Evolutionary conservation across 768 basidiomycete genomes (phyloP).

Genomic region (Obba rivulosa): DNA sequence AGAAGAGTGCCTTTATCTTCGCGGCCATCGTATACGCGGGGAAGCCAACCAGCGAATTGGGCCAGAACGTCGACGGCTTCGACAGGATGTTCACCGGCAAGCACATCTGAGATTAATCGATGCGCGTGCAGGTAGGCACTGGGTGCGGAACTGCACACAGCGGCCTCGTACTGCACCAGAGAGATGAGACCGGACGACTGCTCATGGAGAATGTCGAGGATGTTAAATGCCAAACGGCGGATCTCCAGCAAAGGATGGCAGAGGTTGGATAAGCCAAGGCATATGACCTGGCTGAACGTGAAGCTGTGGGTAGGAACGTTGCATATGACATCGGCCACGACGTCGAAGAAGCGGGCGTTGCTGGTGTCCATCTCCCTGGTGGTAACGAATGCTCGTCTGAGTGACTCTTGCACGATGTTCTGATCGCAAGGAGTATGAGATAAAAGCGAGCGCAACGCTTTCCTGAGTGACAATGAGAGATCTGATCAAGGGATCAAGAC

Average conservation of each 20-base stretch:
- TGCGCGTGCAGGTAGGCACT: constrained; percentile 80
- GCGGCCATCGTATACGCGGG: constrained; percentile 50
- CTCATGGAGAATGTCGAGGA: constrained; percentile 69
- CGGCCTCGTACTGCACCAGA: constrained; percentile 69
- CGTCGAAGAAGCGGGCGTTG: constrained; percentile 69
- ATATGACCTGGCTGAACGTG: constrained; percentile 68
- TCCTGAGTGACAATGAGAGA: constrained; percentile 42
- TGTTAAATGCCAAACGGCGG: constrained; percentile 72
- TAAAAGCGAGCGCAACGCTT: constrained; percentile 68
- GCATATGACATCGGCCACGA: constrained; percentile 66
- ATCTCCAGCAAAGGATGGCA: constrained; percentile 62
- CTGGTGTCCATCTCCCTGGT: constrained; percentile 48
- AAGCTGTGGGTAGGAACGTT: constrained; percentile 47
- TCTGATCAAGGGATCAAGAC: neutral
- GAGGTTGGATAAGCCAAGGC: constrained; percentile 79
- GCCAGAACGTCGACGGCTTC: constrained; percentile 60
- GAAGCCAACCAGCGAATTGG: constrained; percentile 70
- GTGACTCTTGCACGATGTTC: constrained; percentile 55
- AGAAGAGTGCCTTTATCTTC: constrained; percentile 46
- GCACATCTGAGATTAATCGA: constrained; percentile 66
- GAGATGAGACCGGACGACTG: constrained; percentile 61
- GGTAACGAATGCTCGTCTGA: constrained; percentile 66
- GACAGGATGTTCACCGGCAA: constrained; percentile 72
- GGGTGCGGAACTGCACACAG: constrained; percentile 64
- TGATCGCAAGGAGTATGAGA: constrained; percentile 48